phyloP scores from a whole-genome alignment of 2,329 filamentous ascomycete species.

The Bisporella sp. region DNA sequence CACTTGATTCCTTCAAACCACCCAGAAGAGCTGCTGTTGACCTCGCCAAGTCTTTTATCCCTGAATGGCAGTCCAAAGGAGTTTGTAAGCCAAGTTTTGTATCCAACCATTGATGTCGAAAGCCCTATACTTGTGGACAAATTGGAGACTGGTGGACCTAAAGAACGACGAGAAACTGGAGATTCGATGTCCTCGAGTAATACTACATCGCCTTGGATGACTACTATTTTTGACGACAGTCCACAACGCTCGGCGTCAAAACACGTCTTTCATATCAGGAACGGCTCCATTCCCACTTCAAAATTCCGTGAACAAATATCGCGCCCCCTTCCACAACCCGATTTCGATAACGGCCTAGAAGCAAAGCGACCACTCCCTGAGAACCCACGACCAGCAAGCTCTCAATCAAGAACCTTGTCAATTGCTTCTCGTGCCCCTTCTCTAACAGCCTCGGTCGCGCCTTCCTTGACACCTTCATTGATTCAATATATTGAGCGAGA shows the following conservation, averaged over 20 bases:
- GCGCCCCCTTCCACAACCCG: too few relatives aligned
- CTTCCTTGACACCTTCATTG: constrained; percentile 14
- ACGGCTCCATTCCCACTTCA: too few relatives aligned
- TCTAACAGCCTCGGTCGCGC: constrained; percentile 4
- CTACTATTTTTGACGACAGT: constrained; percentile 13
- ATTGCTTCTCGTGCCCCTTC: too few relatives aligned
- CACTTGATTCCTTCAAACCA: constrained; percentile 34
- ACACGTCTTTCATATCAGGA: too few relatives aligned
- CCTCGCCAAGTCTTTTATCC: constrained; percentile 15
- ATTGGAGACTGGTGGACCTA: background rate
- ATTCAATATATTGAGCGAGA: constrained; percentile 10
- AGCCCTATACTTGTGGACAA: constrained; percentile 2
- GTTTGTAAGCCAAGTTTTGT: constrained; percentile 4
- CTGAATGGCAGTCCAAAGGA: constrained; percentile 8
- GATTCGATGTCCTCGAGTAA: constrained; percentile 6
- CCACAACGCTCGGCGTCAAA: background rate
- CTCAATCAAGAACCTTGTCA: too few relatives aligned
- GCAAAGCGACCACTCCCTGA: too few relatives aligned
- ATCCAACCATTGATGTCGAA: constrained; percentile 3
- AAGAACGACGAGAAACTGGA: background rate
- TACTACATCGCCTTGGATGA: constrained; percentile 10
- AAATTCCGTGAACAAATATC: too few relatives aligned
- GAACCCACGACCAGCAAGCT: too few relatives aligned
- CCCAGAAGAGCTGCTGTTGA: constrained; percentile 11
- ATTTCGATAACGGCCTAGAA: too few relatives aligned